Conservation (phyloP, 352 stramenopile species). For the Pythium biforme region DNA sequence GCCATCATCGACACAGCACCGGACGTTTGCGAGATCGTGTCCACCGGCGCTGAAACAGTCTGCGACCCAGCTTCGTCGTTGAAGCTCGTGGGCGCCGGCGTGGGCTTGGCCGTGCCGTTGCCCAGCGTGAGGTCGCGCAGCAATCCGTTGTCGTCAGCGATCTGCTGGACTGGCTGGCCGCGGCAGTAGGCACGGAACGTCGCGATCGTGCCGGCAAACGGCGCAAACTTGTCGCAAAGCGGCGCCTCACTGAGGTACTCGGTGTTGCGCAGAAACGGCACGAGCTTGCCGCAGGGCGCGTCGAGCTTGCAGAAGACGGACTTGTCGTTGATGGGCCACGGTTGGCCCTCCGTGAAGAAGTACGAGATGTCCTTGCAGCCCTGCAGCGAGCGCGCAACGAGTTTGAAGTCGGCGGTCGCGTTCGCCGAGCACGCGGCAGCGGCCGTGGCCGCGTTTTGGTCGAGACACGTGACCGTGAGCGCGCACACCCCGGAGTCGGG, state of each 20-base stretch:
- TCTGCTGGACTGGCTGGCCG: conserved; percentile 15
- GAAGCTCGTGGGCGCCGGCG: conserved; percentile 12
- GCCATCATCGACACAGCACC: too few species aligned
- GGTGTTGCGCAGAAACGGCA: conserved; percentile 22
- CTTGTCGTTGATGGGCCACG: conserved; percentile 24
- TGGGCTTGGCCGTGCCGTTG: conserved; percentile 16
- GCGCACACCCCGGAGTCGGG: conserved; percentile 11
- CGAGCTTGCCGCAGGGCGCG: conserved; percentile 18
- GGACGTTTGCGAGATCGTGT: not conserved
- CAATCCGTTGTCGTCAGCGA: conserved; percentile 16
- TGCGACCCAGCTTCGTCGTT: conserved; percentile 13
- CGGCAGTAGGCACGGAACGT: conserved; percentile 23
- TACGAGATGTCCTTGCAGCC: conserved; percentile 19
- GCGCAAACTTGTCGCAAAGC: conserved; percentile 11
- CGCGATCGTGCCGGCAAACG: conserved; percentile 16
- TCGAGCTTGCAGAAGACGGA: conserved; percentile 1
- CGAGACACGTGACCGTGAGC: conserved; percentile 12
- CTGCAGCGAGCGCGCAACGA: conserved; percentile 13
- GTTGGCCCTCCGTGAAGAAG: conserved; percentile 18
- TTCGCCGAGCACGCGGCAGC: conserved; percentile 3
- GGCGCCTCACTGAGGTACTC: not conserved
- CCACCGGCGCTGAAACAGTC: not conserved
- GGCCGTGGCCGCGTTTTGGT: conserved; percentile 1
- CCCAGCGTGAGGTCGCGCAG: not conserved
- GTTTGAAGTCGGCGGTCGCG: conserved; percentile 11